Evolutionary conservation across 2,329 filamentous ascomycete species (phyloP).

Genomic region (Colletotrichum neosansevieriae): DNA sequence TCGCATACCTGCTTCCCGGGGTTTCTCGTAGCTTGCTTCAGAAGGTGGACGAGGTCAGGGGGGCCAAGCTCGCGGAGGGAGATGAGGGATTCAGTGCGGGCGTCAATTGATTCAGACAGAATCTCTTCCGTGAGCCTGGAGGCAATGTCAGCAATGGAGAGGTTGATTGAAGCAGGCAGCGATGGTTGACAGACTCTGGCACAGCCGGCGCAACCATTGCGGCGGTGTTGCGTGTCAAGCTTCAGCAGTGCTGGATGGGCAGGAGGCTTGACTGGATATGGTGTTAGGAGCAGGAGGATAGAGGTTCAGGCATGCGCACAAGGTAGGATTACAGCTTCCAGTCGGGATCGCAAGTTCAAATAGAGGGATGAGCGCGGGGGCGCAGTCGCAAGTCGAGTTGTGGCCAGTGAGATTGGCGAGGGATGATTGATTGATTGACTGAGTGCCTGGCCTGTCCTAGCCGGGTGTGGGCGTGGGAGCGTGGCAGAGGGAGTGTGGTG

Average conservation of each 20-base stretch:
- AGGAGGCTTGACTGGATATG: constrained; percentile 19
- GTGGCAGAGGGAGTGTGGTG: constrained; percentile 12
- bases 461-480: constrained; percentile 8
- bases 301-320: constrained; percentile 21
- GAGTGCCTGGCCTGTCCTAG: constrained; percentile 18
- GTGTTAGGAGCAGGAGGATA: constrained; percentile 19
- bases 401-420: constrained; percentile 34
- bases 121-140: constrained; percentile 92
- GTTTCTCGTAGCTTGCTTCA: constrained; percentile 77
- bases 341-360: constrained; percentile 16
- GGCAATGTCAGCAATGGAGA: constrained; percentile 41
- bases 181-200: constrained; percentile 71
- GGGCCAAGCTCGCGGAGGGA: constrained; percentile 92
- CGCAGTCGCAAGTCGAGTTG: constrained; percentile 16
- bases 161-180: constrained; percentile 6
- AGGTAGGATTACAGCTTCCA: constrained; percentile 1
- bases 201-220: constrained; percentile 81
- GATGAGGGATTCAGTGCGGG: constrained; percentile 88
- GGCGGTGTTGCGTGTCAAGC: constrained; percentile 43
- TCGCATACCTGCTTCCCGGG: constrained; percentile 65
- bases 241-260: constrained; percentile 10
- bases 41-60: constrained; percentile 93
- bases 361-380: constrained; percentile 24
- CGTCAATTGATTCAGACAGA: constrained; percentile 90
- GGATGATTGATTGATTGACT: constrained; percentile 12